A percentile compares a stretch with the other conserved stretches of the same genome.
These are phyloP conservation scores for Aspergillus pseudoviridinutans DNA, from an alignment of 2,329 filamentous ascomycete species.

Conservation along the genomic window DNA sequence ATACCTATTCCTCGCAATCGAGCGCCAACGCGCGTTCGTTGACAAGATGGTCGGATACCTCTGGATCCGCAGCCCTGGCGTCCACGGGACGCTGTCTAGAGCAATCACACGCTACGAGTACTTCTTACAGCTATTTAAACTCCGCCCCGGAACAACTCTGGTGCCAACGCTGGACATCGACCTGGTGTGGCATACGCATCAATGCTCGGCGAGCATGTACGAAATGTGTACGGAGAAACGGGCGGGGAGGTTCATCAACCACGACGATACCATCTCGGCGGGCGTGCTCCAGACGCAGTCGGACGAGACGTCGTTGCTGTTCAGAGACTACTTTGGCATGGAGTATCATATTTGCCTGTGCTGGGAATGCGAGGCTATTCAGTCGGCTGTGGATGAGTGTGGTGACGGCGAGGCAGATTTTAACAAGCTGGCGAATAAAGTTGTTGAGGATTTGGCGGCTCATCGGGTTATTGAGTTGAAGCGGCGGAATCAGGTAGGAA, in stretches of 20 bases:
- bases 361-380: constrained; percentile 73
- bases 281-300: constrained; percentile 57
- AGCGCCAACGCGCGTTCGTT: constrained; percentile 40
- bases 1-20: constrained; percentile 34
- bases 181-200: constrained; percentile 34
- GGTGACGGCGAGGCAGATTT: neutral
- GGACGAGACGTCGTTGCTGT: constrained; percentile 31
- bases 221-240: constrained; percentile 40
- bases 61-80: constrained; percentile 71
- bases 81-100: constrained; percentile 59
- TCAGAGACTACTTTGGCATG: constrained; percentile 50
- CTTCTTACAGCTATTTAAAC: constrained; percentile 40
- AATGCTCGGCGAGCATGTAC: constrained; percentile 21
- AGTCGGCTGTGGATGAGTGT: neutral
- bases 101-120: constrained; percentile 51
- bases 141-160: constrained; percentile 28
- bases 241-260: constrained; percentile 59
- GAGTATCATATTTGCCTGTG: constrained; percentile 68
- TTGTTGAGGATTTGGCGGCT: neutral
- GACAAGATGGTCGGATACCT: constrained; percentile 69
- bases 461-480: neutral
- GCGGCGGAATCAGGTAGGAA: neutral
- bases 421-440: neutral
- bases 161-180: constrained; percentile 35
- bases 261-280: constrained; percentile 74